Conservation (phyloP, 2,329 filamentous ascomycete genomes). For the Botrytis aclada region DNA sequence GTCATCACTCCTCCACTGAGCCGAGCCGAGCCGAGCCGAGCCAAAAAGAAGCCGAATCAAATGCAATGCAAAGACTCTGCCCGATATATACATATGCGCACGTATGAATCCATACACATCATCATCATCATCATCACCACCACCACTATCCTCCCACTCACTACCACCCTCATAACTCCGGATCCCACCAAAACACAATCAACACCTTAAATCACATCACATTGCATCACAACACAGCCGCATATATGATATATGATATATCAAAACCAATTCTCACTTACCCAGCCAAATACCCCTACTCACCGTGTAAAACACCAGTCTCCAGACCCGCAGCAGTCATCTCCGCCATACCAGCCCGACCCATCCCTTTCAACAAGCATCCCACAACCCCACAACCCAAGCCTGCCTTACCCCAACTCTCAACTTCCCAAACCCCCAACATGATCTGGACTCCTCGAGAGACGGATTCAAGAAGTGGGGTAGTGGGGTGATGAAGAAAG, state of each 20-base stretch:
- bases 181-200: neutral
- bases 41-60: neutral
- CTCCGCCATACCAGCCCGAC: neutral
- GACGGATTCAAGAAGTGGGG: neutral
- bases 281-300: neutral
- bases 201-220: neutral
- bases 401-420: rapidly evolving
- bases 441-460: neutral
- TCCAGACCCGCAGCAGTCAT: neutral
- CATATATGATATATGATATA: too few relatives aligned
- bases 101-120: neutral
- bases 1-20: too few relatives aligned
- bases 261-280: neutral
- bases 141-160: neutral
- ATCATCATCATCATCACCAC: neutral
- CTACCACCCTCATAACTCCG: neutral
- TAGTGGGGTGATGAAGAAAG: neutral
- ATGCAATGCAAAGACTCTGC: neutral
- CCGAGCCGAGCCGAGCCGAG: neutral
- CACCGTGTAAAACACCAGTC: neutral
- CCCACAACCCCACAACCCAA: neutral
- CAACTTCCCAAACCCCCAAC: neutral
- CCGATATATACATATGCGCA: neutral
- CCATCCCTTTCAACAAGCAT: too few relatives aligned
- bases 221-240: neutral